Evolutionary conservation across 306 rosid species (phyloP), one percentile per base, ranked within the genome.

Genomic region (Cicer chorassanicum): DNA sequence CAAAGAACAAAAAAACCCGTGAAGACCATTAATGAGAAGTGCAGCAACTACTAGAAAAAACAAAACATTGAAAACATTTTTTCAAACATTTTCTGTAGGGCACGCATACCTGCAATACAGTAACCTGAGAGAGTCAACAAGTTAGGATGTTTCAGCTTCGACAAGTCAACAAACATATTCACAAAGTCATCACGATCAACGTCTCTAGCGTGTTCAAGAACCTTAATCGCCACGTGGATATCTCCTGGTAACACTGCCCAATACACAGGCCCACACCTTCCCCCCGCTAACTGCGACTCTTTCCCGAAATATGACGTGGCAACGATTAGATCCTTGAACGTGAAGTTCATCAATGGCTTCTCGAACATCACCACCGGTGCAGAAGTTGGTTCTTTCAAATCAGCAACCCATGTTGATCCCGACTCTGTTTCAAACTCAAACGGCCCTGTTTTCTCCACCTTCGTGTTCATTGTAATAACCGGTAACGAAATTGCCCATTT

Each of bases 241-340:
- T 93, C 98, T 0, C 98, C 96, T 1, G 92, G 87, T 0, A 93
- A 83, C 15, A 93, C 96, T 9, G 96, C 97, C 7, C 91, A 76
- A 82, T 93, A 93, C 6, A 89, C 90, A 0, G 97, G 98, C 42
- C 96, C 98, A 81, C 90, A 83, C 78, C 96, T 82, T 7, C 98
- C 98, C 44, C 91, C 94, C 0, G 93, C 91, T 0, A 93, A 86
- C 57, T 82, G 88, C 40, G 96, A 89, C 80, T 93, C 98, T 78
- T 83, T 88, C 9, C 98, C 98, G 73, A 93, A 93, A 86, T 86
- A 88, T 73, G 98, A 89, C 82, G 98, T 93, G 82, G 96, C 94
- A 49, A 87, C 84, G 5, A 93, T 93, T 75, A 93, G 86, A 70
- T 93, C 97, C 87, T 84, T 91, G 88, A 93, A 93, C 4, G 74